A percentile compares a stretch with the other conserved stretches of the same genome.
These are phyloP conservation scores for Coemansia sp. DNA, from an alignment of 192 early-diverging fungal species.

Conservation along the genomic window DNA sequence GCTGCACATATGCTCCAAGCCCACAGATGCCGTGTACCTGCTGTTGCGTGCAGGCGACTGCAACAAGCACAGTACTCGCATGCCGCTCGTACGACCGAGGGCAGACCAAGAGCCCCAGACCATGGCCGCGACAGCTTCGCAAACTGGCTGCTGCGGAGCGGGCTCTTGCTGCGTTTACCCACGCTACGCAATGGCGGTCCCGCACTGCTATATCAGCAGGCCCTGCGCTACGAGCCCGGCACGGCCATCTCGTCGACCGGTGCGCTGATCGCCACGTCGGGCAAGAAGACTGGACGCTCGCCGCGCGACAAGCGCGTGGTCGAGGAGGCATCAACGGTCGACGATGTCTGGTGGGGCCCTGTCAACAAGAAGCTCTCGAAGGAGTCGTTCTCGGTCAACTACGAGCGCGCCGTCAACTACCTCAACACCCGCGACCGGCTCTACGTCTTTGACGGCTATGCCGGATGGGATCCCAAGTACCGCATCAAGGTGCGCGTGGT, in stretches of 20 bases:
- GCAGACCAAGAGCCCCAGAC: neutral
- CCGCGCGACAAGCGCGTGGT: slow-evolving; percentile 98
- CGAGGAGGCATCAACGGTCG: slow-evolving; percentile 80
- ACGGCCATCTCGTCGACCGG: slow-evolving; percentile 90
- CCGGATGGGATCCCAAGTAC: slow-evolving; percentile 99
- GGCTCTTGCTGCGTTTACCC: neutral
- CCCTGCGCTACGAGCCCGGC: slow-evolving; percentile 81
- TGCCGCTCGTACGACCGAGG: neutral
- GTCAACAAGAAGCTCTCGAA: slow-evolving; percentile 92
- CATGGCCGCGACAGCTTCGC: slow-evolving; percentile 1
- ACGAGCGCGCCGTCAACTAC: slow-evolving; percentile 95
- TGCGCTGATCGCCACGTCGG: slow-evolving; percentile 89
- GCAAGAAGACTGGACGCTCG: slow-evolving; percentile 91
- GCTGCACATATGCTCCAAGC: neutral
- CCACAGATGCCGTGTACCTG: neutral
- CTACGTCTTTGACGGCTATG: slow-evolving; percentile 96
- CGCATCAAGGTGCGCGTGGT: slow-evolving; percentile 97
- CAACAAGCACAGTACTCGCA: slow-evolving; percentile 1
- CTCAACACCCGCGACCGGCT: slow-evolving; percentile 92
- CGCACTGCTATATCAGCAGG: slow-evolving; percentile 87
- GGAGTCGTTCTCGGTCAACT: slow-evolving; percentile 89
- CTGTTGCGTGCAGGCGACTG: neutral
- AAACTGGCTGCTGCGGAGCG: slow-evolving; percentile 4
- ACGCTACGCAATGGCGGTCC: slow-evolving; percentile 72
- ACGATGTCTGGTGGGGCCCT: slow-evolving; percentile 99